Conservation (phyloP, 805 yeast genomes). For the Saturnispora dispora region DNA sequence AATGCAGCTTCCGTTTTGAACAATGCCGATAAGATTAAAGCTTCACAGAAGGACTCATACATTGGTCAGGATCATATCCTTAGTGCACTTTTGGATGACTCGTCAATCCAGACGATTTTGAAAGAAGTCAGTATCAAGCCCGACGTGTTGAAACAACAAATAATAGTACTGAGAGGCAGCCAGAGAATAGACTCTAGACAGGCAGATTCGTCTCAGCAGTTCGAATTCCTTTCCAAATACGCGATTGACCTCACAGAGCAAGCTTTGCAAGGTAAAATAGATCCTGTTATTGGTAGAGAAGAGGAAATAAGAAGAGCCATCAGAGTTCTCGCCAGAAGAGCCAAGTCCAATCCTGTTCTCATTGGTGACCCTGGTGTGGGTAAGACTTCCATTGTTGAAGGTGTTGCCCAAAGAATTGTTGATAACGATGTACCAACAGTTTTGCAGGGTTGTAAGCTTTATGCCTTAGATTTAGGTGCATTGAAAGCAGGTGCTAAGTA, state of each 20-base stretch:
- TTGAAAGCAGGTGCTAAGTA: conserved; percentile 97
- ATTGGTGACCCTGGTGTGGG: conserved; percentile 99
- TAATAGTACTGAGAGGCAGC: conserved; percentile 75
- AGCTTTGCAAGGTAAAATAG: conserved; percentile 90
- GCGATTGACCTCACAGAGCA: conserved; percentile 90
- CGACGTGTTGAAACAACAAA: conserved; percentile 69
- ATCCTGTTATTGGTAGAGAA: conserved; percentile 98
- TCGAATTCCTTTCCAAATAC: conserved; percentile 80
- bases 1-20: conserved; percentile 68
- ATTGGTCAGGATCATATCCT: conserved; percentile 92
- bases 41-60: conserved; percentile 82
- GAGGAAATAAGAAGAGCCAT: conserved; percentile 95
- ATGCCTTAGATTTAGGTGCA: conserved; percentile 89
- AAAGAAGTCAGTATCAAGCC: conserved; percentile 62
- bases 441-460: conserved; percentile 69
- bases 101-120: conserved; percentile 57
- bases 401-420: conserved; percentile 94
- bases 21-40: conserved; percentile 67
- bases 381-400: conserved; percentile 96
- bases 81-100: conserved; percentile 75
- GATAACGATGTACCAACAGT: conserved; percentile 93
- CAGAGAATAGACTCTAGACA: conserved; percentile 87
- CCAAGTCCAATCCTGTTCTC: conserved; percentile 91
- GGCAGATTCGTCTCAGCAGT: conserved; percentile 81
- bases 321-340: conserved; percentile 91